phyloP scores from a whole-genome alignment of 805 yeast genomes.

The Zygosaccharomyces gambellarensis region DNA sequence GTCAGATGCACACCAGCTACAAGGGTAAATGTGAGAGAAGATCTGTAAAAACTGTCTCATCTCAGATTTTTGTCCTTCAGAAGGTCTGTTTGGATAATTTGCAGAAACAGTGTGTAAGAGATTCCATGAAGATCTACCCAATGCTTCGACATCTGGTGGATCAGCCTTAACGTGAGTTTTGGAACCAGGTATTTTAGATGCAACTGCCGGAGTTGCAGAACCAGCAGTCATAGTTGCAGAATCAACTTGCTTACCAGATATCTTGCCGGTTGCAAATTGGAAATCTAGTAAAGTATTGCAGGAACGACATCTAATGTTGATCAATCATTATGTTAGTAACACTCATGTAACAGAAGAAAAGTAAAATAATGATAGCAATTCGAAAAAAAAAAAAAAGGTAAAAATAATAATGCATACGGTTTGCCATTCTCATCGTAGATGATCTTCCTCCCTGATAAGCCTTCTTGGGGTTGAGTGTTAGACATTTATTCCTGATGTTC shows the following conservation, averaged over 20 bases:
- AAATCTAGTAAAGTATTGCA: conserved; percentile 83
- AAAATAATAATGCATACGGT: conserved; percentile 55
- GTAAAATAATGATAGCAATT: neutral
- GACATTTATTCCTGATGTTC: neutral
- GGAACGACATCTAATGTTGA: conserved; percentile 61
- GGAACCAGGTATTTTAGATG: conserved; percentile 21
- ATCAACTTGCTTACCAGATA: conserved; percentile 12
- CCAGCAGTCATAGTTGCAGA: conserved; percentile 22
- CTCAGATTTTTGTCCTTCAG: conserved; percentile 57
- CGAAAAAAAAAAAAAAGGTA: neutral
- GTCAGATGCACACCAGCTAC: conserved; percentile 89
- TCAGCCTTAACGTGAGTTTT: conserved; percentile 44
- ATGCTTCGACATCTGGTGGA: conserved; percentile 79
- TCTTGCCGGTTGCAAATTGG: conserved; percentile 49
- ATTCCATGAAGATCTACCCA: conserved; percentile 92
- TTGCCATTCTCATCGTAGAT: conserved; percentile 83
- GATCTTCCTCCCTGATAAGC: conserved; percentile 61
- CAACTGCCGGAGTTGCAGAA: conserved; percentile 13
- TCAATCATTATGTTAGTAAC: conserved; percentile 10
- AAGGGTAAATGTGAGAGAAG: conserved; percentile 82
- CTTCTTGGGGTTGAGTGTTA: conserved; percentile 39
- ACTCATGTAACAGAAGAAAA: neutral
- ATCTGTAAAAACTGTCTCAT: conserved; percentile 63
- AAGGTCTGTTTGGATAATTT: conserved; percentile 70
- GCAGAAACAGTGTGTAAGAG: conserved; percentile 88